Evolutionary conservation across 345 rosid species (phyloP).

Genomic region (Eucalyptus marginata): DNA sequence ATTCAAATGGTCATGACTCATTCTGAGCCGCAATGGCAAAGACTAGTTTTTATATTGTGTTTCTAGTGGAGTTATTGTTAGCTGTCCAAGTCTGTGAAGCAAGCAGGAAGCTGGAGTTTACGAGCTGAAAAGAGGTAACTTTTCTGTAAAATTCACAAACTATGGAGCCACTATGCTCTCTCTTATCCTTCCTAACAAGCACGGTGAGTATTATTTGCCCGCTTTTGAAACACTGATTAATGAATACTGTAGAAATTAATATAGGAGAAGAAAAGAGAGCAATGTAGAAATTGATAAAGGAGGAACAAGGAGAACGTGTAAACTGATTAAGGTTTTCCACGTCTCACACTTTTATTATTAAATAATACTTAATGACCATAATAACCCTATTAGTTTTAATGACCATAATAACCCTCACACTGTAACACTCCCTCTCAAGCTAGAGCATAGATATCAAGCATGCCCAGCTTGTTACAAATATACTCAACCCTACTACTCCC

Average conservation of each 20-base stretch:
- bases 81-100: not conserved
- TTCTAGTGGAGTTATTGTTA: not conserved
- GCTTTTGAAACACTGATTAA: not conserved
- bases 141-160: slow-evolving; percentile 35
- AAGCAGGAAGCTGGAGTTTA: slow-evolving; percentile 1
- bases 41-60: not conserved
- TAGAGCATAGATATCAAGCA: too few relatives aligned
- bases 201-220: slow-evolving; percentile 8
- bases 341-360: too few relatives aligned
- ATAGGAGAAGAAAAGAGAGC: too few relatives aligned
- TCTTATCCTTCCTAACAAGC: slow-evolving; percentile 35
- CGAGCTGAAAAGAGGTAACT: slow-evolving; percentile 26
- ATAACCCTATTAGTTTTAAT: too few relatives aligned
- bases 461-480: too few relatives aligned
- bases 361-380: too few relatives aligned
- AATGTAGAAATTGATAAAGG: too few relatives aligned
- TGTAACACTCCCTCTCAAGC: too few relatives aligned
- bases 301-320: too few relatives aligned
- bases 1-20: not conserved
- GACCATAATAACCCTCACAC: too few relatives aligned
- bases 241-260: not conserved
- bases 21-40: not conserved
- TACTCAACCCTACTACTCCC: too few relatives aligned
- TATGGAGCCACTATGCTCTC: slow-evolving; percentile 63
- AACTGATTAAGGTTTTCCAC: too few relatives aligned